Evolutionary conservation across 257 asterid genomes (phyloP), one percentile per base, ranked within the genome.

Genomic region (Craterostigma plantagineum): DNA sequence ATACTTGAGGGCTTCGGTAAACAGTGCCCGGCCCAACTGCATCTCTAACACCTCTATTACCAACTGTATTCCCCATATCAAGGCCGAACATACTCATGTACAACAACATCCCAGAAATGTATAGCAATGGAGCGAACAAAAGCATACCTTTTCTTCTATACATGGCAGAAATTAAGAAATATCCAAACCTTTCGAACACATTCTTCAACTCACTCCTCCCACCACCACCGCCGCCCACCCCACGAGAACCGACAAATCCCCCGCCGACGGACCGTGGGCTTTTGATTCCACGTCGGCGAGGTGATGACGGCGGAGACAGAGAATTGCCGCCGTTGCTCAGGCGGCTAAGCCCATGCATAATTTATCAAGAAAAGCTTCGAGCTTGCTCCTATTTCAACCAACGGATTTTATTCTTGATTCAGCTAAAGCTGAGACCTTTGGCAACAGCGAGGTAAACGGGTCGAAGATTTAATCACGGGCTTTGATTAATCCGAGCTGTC

Each of bases 271-370:
- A 49, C 50, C 59, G 49, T 68, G 64, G 78, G 18, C 57, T 56
- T 50, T 91, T 70, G 56, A 71, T 51, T 17, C 64, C 71, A 9
- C 91, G 93, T 66, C 51, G 77, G 45, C 83, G 85, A 10, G 92
- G 94, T 8, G 94, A 77, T 18, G 86, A 54, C 55, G 94, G 96
- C 48, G 96, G 96, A 11, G 95, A 77, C 35, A 58, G 45, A 10
- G 93, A 63, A 14, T 66, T 71, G 54, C 38, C 79, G 51, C 86
- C 92, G 79, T 67, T 82, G 59, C 92, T 73, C 61, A 90, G 73
- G 59, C 95, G 81, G 79, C 98, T 90, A 45, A 72, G 64, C 63
- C 95, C 95, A 86, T 79, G 95, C 98, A 90, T 90, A 65, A 63
- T 65, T 69, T 51, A 51, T 14, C 53, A 63, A n/a, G n/a, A n/a